Evolutionary conservation across 805 yeast genomes (phyloP).

Genomic region (Saturnispora bothae): DNA sequence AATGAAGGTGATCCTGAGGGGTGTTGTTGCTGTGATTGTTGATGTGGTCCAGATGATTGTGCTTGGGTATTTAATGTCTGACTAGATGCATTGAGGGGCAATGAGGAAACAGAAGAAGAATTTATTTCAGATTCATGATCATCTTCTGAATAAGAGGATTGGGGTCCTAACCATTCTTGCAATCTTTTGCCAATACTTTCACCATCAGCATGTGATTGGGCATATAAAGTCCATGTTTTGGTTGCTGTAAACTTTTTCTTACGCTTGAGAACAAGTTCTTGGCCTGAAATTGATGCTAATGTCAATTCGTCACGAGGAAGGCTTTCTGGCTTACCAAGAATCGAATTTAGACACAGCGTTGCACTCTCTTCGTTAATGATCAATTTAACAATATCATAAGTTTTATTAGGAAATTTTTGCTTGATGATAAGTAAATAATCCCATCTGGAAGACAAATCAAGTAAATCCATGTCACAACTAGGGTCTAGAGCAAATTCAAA

Average conservation of each 20-base stretch:
- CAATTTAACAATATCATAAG: slow-evolving; percentile 11
- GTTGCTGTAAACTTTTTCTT: slow-evolving; percentile 26
- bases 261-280: slow-evolving; percentile 19
- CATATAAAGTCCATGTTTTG: slow-evolving; percentile 43
- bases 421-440: slow-evolving; percentile 14
- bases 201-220: slow-evolving; percentile 63
- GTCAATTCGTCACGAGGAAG: slow-evolving; percentile 17
- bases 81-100: background rate
- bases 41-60: background rate
- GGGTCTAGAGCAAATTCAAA: slow-evolving; percentile 19
- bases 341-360: slow-evolving; percentile 4
- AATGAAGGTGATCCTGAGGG: slow-evolving; percentile 7
- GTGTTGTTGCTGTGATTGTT: slow-evolving; percentile 6
- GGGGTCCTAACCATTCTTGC: slow-evolving; percentile 6
- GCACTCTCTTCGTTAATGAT: slow-evolving; percentile 6
- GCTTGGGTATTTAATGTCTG: background rate
- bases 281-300: slow-evolving; percentile 16
- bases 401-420: slow-evolving; percentile 15
- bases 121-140: background rate
- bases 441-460: slow-evolving; percentile 6
- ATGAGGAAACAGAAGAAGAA: slow-evolving; percentile 1
- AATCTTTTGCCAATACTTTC: slow-evolving; percentile 19
- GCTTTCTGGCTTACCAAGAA: slow-evolving; percentile 15
- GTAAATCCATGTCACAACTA: slow-evolving; percentile 2
- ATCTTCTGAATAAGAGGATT: slow-evolving; percentile 12